A percentile compares a stretch with the other conserved stretches of the same genome.
Evolutionary conservation across 139 green algal genomes (phyloP).

Genomic region (Chlamydomonas applanata): DNA sequence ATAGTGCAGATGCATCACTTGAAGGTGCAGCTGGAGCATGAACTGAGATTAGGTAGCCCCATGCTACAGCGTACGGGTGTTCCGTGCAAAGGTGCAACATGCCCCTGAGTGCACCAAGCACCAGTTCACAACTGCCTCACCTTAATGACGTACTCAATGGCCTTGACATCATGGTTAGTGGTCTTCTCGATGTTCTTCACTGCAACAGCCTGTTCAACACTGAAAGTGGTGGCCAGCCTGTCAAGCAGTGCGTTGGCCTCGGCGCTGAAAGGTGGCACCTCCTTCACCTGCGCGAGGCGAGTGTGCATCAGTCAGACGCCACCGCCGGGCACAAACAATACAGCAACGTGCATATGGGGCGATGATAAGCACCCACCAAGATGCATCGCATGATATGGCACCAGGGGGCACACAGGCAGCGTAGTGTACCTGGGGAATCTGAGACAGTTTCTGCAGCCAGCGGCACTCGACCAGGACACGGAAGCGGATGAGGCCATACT

Average conservation of each 20-base stretch:
- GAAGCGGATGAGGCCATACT: conserved; percentile 95
- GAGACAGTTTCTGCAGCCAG: conserved; percentile 93
- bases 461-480: conserved; percentile 93
- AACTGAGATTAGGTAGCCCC: background rate
- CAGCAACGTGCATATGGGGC: no score
- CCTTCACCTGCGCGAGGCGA: conserved; percentile 39
- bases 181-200: conserved; percentile 89
- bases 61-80: no score
- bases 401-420: background rate
- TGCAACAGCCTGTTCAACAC: conserved; percentile 53
- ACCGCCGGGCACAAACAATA: no score
- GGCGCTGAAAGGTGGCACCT: conserved; percentile 82
- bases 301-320: no score
- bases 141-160: conserved; percentile 98
- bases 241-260: conserved; percentile 82
- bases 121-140: background rate
- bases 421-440: conserved; percentile 58
- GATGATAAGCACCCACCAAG: no score
- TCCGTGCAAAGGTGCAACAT: no score
- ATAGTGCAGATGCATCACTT: no score
- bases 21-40: conserved; percentile 1
- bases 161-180: conserved; percentile 99
- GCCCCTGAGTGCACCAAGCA: no score
- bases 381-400: background rate
- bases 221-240: conserved; percentile 65